These are phyloP conservation scores for Populus pruinosa DNA, from an alignment of 345 rosid genomes.

Conservation along the genomic window DNA sequence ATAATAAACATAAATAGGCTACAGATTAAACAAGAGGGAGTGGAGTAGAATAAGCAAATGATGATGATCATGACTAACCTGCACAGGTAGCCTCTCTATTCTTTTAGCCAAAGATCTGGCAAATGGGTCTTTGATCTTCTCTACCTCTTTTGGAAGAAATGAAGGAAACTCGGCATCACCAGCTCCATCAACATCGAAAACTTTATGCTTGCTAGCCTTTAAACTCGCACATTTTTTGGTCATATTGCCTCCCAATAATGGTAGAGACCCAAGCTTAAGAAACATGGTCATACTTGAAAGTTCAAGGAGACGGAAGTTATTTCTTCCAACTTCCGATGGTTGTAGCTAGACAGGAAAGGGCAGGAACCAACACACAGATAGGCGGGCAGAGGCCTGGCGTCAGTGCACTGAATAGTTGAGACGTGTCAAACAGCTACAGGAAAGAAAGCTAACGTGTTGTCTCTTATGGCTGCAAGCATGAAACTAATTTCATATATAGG, in stretches of 20 bases:
- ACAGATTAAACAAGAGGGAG: neutral
- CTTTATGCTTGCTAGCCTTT: slow-evolving; percentile 1
- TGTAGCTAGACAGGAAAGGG: neutral
- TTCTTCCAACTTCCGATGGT: neutral
- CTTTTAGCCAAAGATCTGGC: slow-evolving; percentile 68
- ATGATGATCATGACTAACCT: slow-evolving; percentile 40
- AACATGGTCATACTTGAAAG: neutral
- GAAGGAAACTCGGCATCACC: slow-evolving; percentile 52
- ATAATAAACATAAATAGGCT: neutral
- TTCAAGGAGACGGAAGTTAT: neutral
- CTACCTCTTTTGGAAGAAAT: slow-evolving; percentile 71
- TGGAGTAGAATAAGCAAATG: neutral
- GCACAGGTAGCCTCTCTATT: slow-evolving; percentile 65
- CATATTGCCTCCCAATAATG: neutral
- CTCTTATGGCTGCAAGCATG: no score
- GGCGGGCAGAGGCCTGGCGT: neutral
- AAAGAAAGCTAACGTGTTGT: neutral
- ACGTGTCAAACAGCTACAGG: neutral
- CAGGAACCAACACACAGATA: neutral
- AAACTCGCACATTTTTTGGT: neutral
- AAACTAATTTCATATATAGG: neutral
- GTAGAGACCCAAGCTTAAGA: slow-evolving; percentile 21
- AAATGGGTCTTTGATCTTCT: slow-evolving; percentile 72
- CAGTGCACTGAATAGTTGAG: neutral
- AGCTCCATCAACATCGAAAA: slow-evolving; percentile 16